Conservation (phyloP, 805 yeast genomes). For the Yarrowia bubula region DNA sequence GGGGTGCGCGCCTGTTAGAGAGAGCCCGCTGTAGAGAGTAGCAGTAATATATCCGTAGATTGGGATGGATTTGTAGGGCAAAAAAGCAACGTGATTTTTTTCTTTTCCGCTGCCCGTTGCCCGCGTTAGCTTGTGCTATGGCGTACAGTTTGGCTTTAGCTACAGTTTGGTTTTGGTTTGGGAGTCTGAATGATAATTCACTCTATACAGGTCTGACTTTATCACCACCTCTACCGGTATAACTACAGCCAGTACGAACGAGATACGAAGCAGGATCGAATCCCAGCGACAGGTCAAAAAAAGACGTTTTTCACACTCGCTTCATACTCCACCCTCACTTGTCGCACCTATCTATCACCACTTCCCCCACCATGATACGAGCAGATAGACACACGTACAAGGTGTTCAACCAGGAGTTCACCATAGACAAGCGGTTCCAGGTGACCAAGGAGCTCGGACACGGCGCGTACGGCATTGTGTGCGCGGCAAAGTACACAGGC, state of each 20-base stretch:
- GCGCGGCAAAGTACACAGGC: slow-evolving; percentile 82
- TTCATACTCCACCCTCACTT: neutral
- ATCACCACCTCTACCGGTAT: neutral
- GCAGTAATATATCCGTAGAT: too few species aligned
- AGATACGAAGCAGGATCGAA: neutral
- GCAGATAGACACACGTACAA: slow-evolving; percentile 47
- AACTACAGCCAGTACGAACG: neutral
- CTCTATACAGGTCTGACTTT: slow-evolving; percentile 20
- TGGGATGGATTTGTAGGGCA: too few species aligned
- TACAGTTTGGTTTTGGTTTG: neutral
- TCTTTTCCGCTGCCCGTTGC: neutral
- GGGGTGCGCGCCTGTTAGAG: neutral
- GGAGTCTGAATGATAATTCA: slow-evolving; percentile 3
- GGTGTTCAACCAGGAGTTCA: slow-evolving; percentile 86
- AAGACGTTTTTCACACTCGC: neutral
- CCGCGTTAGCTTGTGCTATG: neutral
- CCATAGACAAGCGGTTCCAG: slow-evolving; percentile 84
- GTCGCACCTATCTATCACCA: neutral
- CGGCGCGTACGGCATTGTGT: slow-evolving; percentile 97
- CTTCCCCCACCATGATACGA: slow-evolving; percentile 27
- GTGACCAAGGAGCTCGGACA: slow-evolving; percentile 93
- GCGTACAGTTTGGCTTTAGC: neutral
- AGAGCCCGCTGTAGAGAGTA: too few species aligned
- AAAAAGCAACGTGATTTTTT: neutral
- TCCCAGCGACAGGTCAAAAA: neutral